Percentiles rank a stretch among this genome's conserved stretches.
Conservation (phyloP, 805 yeast species). For the Candida ipomoeae region DNA sequence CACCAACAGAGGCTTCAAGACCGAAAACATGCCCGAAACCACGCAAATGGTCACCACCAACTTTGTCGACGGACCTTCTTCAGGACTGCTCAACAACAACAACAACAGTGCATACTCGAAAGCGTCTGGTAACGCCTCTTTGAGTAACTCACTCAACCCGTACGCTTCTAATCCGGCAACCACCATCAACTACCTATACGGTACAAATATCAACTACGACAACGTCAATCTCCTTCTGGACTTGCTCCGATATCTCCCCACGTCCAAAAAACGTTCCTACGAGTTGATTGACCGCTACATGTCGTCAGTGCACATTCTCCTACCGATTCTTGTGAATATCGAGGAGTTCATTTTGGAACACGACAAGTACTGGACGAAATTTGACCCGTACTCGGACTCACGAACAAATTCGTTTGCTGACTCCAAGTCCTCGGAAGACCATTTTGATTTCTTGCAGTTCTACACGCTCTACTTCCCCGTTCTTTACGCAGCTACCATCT, state of each 20-base stretch:
- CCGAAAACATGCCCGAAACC: not conserved
- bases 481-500: constrained; percentile 54
- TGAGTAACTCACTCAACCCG: constrained; percentile 25
- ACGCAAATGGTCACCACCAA: constrained; percentile 11
- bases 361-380: constrained; percentile 45
- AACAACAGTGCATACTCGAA: not conserved
- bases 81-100: constrained; percentile 3
- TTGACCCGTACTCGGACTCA: constrained; percentile 12
- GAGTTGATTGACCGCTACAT: constrained; percentile 46
- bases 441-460: constrained; percentile 41
- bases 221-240: constrained; percentile 33
- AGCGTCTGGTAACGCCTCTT: not conserved
- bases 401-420: constrained; percentile 8
- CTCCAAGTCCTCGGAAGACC: constrained; percentile 18
- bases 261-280: constrained; percentile 38
- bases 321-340: constrained; percentile 48
- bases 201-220: constrained; percentile 37
- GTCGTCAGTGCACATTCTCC: constrained; percentile 51
- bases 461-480: constrained; percentile 50
- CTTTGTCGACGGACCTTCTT: constrained; percentile 16
- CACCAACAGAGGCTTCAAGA: not conserved
- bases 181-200: constrained; percentile 32
- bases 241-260: constrained; percentile 43
- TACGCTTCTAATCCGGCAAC: constrained; percentile 32
- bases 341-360: constrained; percentile 42